Base-by-base conservation (phyloP, 2,329 filamentous ascomycete species). In the Stemphylium lycopersici region DNA sequence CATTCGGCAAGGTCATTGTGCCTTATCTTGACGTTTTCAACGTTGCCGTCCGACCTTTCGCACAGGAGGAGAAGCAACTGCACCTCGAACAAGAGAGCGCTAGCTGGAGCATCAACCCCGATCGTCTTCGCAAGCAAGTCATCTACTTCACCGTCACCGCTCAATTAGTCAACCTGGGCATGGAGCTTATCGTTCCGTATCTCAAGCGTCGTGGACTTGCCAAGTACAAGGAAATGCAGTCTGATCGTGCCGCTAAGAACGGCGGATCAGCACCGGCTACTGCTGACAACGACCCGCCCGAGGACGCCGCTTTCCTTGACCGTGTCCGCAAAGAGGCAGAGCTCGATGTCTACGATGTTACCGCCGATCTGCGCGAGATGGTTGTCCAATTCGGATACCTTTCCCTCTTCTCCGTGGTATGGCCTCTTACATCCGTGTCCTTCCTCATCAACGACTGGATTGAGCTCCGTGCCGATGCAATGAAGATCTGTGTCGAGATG, bases 361-460 rank as follows among this genome's bases (percentile, higher is more conserved):
- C 91, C 0, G 84, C 85, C 15, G 95, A 99, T 71, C 90, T 97
- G 59, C 84, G 95, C 33, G 95, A 99, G 78, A 76, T 70, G 67
- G 58, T 68, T 33, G 60, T 74, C 33, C 79, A 82, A 66, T 91
- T 84, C 80, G 91, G 93, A 26, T 98, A 97, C 72, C 82, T 99
- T 0, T 89, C 90, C 0, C 83, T 98, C 8, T 98, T 98, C 75
- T 95, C 91, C 0, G 90, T 95, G 2, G 87, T 96, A 49, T 99
- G 95, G 95, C 95, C 95, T 0, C 80, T 98, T n/a, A 93, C 93
- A 0, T 88, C 90, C 2, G 83, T 91, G 52, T 93, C 90, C 1
- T 98, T 98, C 79, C 79, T 98, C 11, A 80, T 95, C 75, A 98
- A 98, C 78, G 96, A 98, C 78, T 98, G 93, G 92, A 80, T 99